Conservation (phyloP, 225 moss, liverwort and hornwort genomes). For the Physcomitrellopsis africana region DNA sequence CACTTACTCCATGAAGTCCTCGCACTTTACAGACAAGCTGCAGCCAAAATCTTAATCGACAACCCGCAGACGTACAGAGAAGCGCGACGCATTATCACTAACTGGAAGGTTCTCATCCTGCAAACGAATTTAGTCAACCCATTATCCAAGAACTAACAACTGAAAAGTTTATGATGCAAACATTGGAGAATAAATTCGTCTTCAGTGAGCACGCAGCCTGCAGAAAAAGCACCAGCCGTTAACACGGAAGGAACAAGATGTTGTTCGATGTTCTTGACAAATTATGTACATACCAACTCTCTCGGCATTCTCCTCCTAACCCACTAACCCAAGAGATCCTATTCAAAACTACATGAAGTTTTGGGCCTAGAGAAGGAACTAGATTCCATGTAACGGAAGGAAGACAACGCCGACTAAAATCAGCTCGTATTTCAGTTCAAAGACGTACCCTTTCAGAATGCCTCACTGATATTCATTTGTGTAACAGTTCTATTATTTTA, state of each 20-base stretch:
- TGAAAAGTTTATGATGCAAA: neutral
- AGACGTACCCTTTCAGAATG: slow-evolving; percentile 7
- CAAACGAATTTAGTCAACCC: neutral
- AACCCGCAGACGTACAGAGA: slow-evolving; percentile 9
- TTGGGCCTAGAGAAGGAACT: neutral
- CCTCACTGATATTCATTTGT: neutral
- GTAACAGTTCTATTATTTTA: neutral
- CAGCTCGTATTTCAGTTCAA: neutral
- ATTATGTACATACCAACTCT: neutral
- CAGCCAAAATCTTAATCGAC: slow-evolving; percentile 12
- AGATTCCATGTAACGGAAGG: neutral
- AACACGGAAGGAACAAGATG: neutral
- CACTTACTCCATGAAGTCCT: slow-evolving; percentile 26
- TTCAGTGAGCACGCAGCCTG: neutral
- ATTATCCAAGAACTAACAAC: slow-evolving; percentile 4
- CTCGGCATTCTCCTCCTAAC: neutral
- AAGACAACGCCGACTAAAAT: slow-evolving; percentile 4
- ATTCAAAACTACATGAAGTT: neutral
- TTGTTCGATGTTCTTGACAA: neutral
- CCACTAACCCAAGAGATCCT: neutral
- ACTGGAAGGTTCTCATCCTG: neutral
- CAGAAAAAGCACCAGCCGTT: neutral
- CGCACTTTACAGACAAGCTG: slow-evolving; percentile 24
- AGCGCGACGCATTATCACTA: slow-evolving; percentile 37
- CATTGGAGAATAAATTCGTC: neutral